Evolutionary conservation across 371 early-diverging fungal species (phyloP), one percentile per base, ranked within the genome.

Genomic region (Saksenaea vasiformis): DNA sequence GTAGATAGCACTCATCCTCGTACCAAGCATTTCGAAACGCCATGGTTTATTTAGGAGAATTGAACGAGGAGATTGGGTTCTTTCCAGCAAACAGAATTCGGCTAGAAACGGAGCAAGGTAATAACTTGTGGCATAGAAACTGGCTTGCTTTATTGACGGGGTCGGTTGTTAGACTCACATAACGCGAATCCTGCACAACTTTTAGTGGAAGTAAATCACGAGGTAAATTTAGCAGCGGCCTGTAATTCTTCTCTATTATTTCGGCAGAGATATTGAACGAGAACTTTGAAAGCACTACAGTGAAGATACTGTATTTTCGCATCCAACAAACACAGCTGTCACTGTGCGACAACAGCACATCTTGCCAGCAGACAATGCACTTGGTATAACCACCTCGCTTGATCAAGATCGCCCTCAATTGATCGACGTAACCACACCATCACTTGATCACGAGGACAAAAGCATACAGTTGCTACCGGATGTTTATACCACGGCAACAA

Each of bases 1-100:
- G 53, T 28, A 34, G 51, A 35, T 13, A 2, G 15, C 39, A 15
- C 22, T 15, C 17, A n/a, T 62, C 19, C 17, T 31, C 8, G 34
- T 17, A 22, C 36, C 22, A 13, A 17, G 11, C 1, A 31, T 56
- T 13, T 38, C 36, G 39, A 27, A 19, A n/a, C 27, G 17, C 28
- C 14, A 26, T 47, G 22, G 15, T 47, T 60, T 24, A 28, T 55
- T 3, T 54, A 82, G 82, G 82, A 15, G 79, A 79, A 60, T 57
- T 82, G 2, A 71, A 79, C 44, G 76, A 77, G 28, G 70, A 73
- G 37, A 82, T 82, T 67, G 82, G 82, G 0, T 78, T 82, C 56
- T 82, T 82, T 67, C 82, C 82, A 70, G 82, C 77, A 39, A 82
- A 82, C 61, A 67, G 82, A 70, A 76, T 68, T 36, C 73, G 73